Conservation (phyloP, 768 basidiomycete species). For the Tricholoma flavovirens region DNA sequence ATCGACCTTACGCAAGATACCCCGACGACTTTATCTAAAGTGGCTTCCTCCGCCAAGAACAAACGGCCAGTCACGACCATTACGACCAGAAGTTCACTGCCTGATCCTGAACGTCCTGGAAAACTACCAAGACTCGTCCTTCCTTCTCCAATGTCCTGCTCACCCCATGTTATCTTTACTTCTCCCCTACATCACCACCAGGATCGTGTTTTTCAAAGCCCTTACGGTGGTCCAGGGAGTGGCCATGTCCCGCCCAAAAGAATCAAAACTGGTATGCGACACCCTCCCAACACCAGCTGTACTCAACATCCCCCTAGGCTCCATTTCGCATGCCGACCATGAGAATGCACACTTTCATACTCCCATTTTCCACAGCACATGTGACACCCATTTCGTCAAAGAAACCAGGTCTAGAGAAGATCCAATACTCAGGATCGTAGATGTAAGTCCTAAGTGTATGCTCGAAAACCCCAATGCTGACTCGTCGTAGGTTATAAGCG, state of each 20-base stretch:
- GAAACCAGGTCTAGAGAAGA: neutral
- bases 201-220: neutral
- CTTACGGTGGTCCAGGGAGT: neutral
- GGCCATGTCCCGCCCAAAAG: neutral
- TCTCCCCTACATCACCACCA: neutral
- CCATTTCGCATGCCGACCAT: neutral
- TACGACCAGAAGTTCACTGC: neutral
- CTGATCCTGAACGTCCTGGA: neutral
- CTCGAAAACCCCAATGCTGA: neutral
- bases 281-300: neutral
- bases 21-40: conserved; percentile 4
- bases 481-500: conserved; percentile 36
- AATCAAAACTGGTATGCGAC: neutral
- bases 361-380: neutral
- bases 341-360: neutral
- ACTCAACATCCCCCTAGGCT: neutral
- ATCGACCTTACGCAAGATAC: conserved; percentile 41
- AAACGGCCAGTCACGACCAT: neutral
- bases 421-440: conserved; percentile 28
- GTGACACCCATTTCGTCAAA: neutral
- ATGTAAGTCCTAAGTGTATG: conserved; percentile 25
- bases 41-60: neutral
- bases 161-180: neutral
- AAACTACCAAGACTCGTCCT: neutral
- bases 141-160: neutral